Conservation (phyloP, 257 asterid species). For the Scutellaria baicalensis region DNA sequence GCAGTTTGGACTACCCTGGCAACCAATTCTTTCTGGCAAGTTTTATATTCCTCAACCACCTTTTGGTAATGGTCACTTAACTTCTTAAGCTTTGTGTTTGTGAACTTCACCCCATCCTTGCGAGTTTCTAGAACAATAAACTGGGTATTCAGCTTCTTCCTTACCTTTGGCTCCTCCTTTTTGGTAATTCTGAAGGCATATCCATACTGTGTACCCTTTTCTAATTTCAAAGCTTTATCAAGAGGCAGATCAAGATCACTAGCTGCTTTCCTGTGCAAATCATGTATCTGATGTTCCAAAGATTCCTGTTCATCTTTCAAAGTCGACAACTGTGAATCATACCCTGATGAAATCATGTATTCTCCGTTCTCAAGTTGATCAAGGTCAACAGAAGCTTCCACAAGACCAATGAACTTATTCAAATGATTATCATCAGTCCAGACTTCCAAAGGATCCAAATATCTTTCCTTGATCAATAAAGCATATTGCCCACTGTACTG, state of each 20-base stretch:
- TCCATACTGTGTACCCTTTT: constrained; percentile 89
- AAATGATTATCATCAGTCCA: constrained; percentile 85
- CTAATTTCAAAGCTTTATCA: constrained; percentile 84
- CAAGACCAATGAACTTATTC: constrained; percentile 85
- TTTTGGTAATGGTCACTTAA: constrained; percentile 81
- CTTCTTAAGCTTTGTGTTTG: constrained; percentile 80
- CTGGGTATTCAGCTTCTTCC: constrained; percentile 84
- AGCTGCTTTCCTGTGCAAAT: constrained; percentile 74
- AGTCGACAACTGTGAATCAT: constrained; percentile 58
- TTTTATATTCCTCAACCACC: constrained; percentile 79
- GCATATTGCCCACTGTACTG: constrained; percentile 71
- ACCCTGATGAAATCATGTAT: constrained; percentile 83
- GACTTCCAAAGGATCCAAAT: constrained; percentile 53
- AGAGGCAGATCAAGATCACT: constrained; percentile 71
- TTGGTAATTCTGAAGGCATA: constrained; percentile 91
- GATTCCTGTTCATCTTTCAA: constrained; percentile 75
- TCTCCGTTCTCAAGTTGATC: constrained; percentile 98
- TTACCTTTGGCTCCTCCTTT: constrained; percentile 97
- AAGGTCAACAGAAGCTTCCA: constrained; percentile 93
- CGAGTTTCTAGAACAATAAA: constrained; percentile 95
- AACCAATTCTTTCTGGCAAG: constrained; percentile 90
- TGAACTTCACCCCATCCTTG: constrained; percentile 92
- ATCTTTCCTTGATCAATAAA: constrained; percentile 61
- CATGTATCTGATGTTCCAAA: constrained; percentile 60
- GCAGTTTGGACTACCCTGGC: constrained; percentile 86